phyloP scores from a whole-genome alignment of 2,329 filamentous ascomycete genomes.

The Alternaria consortialis region DNA sequence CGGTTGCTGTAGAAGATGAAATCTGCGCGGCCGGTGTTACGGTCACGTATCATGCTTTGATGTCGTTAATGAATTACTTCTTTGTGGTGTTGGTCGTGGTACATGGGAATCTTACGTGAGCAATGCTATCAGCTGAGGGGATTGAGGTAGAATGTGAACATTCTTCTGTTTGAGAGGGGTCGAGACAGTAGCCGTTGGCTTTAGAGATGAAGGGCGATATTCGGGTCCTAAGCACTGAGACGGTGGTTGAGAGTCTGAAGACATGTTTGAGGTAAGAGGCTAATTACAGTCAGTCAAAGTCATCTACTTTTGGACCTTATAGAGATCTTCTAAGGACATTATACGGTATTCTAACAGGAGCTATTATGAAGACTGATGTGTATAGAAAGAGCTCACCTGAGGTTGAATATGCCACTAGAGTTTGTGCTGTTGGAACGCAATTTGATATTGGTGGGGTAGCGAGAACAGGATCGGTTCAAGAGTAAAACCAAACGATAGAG shows the following conservation, averaged over 20 bases:
- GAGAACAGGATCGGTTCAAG: conserved; percentile 22
- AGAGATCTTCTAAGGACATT: background rate
- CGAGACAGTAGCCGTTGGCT: conserved; percentile 88
- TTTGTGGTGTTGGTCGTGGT: conserved; percentile 9
- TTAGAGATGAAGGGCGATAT: conserved; percentile 78
- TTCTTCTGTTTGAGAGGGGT: conserved; percentile 82
- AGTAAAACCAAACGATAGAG: conserved; percentile 20
- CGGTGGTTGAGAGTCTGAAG: conserved; percentile 45
- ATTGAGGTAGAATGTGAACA: conserved; percentile 89
- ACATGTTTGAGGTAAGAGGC: conserved; percentile 33
- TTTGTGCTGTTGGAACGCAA: conserved; percentile 11
- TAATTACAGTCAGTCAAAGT: conserved; percentile 1
- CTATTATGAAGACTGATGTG: background rate
- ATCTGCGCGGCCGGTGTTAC: conserved; percentile 87
- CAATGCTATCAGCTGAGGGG: conserved; percentile 94
- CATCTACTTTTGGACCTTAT: background rate
- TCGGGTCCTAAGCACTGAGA: conserved; percentile 77
- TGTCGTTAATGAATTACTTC: conserved; percentile 11
- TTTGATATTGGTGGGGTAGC: conserved; percentile 14
- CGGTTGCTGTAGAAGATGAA: conserved; percentile 99
- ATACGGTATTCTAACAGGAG: background rate
- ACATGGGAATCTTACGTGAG: conserved; percentile 77
- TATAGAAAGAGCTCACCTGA: conserved; percentile 2
- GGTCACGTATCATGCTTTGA: conserved; percentile 90
- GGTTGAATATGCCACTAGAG: conserved; percentile 2